Conservation (phyloP, 441 rosid species). For the Manihot esculenta region DNA sequence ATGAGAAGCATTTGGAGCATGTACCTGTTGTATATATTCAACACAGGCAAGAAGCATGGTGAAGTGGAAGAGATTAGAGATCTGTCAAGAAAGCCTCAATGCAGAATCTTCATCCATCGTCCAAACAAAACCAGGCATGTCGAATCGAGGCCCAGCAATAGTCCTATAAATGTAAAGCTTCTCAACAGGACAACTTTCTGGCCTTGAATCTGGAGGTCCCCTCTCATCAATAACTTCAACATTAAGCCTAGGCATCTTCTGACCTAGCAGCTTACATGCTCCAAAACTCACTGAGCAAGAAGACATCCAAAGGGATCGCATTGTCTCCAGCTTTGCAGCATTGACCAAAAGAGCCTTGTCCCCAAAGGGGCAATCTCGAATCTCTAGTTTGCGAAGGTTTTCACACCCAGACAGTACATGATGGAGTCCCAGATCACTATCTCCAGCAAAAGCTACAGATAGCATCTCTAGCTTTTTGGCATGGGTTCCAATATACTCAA, state of each 20-base stretch:
- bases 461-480: conserved; percentile 84
- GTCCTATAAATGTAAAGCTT: conserved; percentile 79
- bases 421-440: conserved; percentile 85
- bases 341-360: conserved; percentile 83
- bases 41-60: conserved; percentile 4
- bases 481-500: conserved; percentile 68
- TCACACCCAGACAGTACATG: conserved; percentile 80
- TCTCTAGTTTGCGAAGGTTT: conserved; percentile 81
- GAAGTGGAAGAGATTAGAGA: background rate
- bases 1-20: conserved; percentile 28
- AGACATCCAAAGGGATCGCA: conserved; percentile 99
- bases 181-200: conserved; percentile 66
- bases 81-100: conserved; percentile 36
- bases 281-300: conserved; percentile 77
- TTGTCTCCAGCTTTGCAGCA: conserved; percentile 88
- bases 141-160: conserved; percentile 68
- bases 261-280: conserved; percentile 80
- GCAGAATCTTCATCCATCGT: conserved; percentile 60
- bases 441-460: conserved; percentile 92
- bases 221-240: conserved; percentile 90
- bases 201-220: conserved; percentile 57
- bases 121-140: conserved; percentile 80
- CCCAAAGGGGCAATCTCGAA: conserved; percentile 88
- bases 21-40: conserved; percentile 38
- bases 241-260: conserved; percentile 80